A percentile compares a stretch with the other conserved stretches of the same genome.
phyloP scores from a whole-genome alignment of 1,284 basidiomycete genomes.

The Ganoderma meredithae region DNA sequence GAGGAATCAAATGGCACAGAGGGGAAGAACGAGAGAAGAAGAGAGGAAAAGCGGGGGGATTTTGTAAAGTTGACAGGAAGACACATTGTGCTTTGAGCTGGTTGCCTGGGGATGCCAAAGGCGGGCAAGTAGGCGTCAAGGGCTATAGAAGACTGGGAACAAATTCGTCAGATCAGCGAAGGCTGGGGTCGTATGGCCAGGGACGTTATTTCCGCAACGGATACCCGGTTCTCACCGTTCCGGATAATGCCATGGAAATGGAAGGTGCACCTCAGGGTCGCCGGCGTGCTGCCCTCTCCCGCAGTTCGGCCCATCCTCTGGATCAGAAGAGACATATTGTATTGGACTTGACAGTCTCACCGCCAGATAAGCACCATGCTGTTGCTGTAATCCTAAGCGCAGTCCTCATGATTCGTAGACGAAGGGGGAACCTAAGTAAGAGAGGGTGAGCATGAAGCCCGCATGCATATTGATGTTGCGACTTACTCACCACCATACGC shows the following conservation, averaged over 20 bases:
- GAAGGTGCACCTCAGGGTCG: constrained; percentile 4
- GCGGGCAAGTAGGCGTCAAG: constrained; percentile 15
- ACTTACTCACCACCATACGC: neutral
- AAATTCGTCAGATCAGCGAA: constrained; percentile 9
- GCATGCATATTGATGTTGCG: neutral
- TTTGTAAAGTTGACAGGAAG: constrained; percentile 13
- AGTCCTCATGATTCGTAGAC: neutral
- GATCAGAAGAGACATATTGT: neutral
- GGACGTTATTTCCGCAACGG: constrained; percentile 19
- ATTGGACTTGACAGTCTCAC: neutral
- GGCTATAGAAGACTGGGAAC: constrained; percentile 7
- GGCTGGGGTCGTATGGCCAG: neutral
- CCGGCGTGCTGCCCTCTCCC: no score
- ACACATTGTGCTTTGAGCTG: constrained; percentile 3
- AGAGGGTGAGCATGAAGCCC: neutral
- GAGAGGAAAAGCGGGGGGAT: constrained; percentile 12
- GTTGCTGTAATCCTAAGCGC: neutral
- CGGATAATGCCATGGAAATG: constrained; percentile 17
- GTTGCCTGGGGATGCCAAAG: constrained; percentile 13
- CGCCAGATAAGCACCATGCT: neutral
- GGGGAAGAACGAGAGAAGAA: constrained; percentile 10
- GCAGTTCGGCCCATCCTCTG: no score
- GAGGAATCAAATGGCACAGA: constrained; percentile 3
- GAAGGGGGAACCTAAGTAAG: neutral
- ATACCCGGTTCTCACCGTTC: constrained; percentile 13